Evolutionary conservation across 2,329 filamentous ascomycete genomes (phyloP), one percentile per base, ranked within the genome.

Genomic region (Xylariaceae sp.): DNA sequence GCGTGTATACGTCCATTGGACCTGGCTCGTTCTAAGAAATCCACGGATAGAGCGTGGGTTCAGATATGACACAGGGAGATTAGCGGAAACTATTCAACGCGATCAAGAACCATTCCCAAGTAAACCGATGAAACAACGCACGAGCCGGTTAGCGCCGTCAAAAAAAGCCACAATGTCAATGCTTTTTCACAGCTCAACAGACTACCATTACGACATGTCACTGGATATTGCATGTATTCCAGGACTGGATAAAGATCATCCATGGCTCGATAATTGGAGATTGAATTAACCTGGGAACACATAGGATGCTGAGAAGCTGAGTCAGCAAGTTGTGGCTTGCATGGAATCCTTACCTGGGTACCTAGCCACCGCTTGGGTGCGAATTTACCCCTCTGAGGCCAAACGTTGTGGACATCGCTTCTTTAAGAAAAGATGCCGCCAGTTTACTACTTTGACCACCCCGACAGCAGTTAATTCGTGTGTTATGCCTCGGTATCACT

Each of bases 1-100:
- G 18, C 32, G 33, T 30, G n/a, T 39, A 45, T 45, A 45, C 30
- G n/a, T 38, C n/a, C 35, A 45, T 22, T 45, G 44, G 44, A 39
- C 35, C 11, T 45, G 44, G 44, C 35, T 38, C 12, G 35, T 39
- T 22, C 15, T 11, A 12, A 35, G 36, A 10, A 35, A 6, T 12
- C 15, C 22, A 27, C 32, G 35, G 19, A 39, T 39, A 19, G n/a
- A 45, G 35, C 18, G 32, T 15, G 44, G 44, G 12, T 45, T 45
- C 15, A 38, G 35, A 36, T 12, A 27, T 15, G 44, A 45, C 35
- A 45, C 44, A 11, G 35, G 19, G 11, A 45, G 44, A 22, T 27
- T 27, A 15, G 44, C 35, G 18, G 35, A 38, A 15, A 19, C 31
- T 39, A 30, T 38, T 18, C 44, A 10, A 10, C 14, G 11, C 33